Evolutionary conservation across 805 yeast genomes (phyloP), one percentile per base, ranked within the genome.

Genomic region (Ogataea nonfermentans): DNA sequence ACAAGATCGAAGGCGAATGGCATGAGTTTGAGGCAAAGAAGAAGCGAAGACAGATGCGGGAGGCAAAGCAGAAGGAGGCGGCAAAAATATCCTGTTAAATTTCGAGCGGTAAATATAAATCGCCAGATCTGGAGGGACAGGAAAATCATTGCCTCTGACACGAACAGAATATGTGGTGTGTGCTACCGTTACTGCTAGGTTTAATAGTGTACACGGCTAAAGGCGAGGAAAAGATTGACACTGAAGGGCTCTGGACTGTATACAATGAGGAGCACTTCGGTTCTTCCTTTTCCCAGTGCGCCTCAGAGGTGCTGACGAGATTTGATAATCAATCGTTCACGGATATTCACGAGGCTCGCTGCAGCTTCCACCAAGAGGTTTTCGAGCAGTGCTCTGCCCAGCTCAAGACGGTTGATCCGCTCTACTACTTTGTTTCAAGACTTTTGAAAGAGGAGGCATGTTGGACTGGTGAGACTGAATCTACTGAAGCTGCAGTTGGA

Each of bases 21-120:
- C 99, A 91, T 58, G 99, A 91, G 57, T 91, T 84, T 61, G 99
- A 91, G 55, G 93, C 96, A 2, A 89, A 91, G 61, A 82, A 79
- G 65, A 75, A 84, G 52, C 69, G 86, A 46, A 66, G 82, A 43
- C 59, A 55, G 30, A 50, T 41, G 17, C 52, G 59, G 22, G 62
- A 55, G 31, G 51, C 52, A n/a, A 46, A 45, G 35, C 48, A 43
- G 30, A 43, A 42, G 33, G 49, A 49, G 28, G 25, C 31, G 29
- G 42, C 45, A 30, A 42, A 44, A 22, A 12, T 29, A 25, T 29
- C 29, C 17, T 28, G 27, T 19, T 30, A 16, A 15, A 13, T 22
- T 8, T 31, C 27, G n/a, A 37, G 41, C 40, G 40, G 25, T 19
- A 26, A 37, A 31, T n/a, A n/a, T 35, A 24, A 10, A 27, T 28